Evolutionary conservation across 139 green algal genomes (phyloP).

Genomic region (Tetradesmus lagerheimii): DNA sequence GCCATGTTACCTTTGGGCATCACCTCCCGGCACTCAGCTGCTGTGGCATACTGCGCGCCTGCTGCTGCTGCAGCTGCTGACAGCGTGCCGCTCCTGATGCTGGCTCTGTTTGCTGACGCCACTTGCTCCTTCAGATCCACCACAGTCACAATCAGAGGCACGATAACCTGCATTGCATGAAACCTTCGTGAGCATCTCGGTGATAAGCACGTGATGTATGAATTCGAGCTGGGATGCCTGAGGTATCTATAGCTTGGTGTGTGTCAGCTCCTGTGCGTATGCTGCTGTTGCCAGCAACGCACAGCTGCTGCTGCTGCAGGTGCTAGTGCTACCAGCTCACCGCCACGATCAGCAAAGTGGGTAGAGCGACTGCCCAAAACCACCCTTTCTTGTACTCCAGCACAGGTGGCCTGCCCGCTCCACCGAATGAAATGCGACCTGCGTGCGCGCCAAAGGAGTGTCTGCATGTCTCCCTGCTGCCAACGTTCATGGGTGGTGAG

Average conservation of each 20-base stretch:
- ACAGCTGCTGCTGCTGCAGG: neutral
- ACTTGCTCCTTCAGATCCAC: neutral
- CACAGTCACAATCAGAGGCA: constrained; percentile 5
- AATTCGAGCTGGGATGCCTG: neutral
- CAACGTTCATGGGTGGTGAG: neutral
- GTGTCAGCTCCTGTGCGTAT: neutral
- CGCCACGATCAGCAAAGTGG: neutral
- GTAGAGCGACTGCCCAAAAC: constrained; percentile 23
- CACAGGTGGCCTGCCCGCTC: neutral
- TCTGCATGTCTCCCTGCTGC: neutral
- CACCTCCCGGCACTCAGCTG: constrained; percentile 22
- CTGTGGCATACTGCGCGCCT: neutral
- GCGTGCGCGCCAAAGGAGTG: neutral
- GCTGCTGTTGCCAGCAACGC: neutral
- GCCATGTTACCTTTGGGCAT: constrained; percentile 14
- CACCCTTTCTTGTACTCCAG: constrained; percentile 30
- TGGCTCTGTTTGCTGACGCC: neutral
- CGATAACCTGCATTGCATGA: neutral
- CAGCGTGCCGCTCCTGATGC: neutral
- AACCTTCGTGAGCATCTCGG: neutral
- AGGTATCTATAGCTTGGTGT: neutral
- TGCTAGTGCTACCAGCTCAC: neutral
- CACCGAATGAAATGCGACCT: neutral
- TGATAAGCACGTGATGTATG: neutral
- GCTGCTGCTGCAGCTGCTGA: constrained; percentile 3